Conservation (phyloP, 129 eudicot genomes). For the Artemisia annua region DNA sequence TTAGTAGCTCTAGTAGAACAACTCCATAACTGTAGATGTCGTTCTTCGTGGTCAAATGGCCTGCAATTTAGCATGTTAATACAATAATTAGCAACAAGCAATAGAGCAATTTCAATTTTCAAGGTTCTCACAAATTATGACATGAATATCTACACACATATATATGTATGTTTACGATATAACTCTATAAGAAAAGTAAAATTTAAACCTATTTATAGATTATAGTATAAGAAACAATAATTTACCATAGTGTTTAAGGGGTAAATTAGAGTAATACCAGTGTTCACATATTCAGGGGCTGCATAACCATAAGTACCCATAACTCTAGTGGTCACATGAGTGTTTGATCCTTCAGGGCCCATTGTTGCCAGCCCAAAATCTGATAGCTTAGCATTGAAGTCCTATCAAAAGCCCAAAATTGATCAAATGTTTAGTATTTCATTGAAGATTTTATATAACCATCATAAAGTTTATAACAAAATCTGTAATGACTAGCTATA, state of each 20-base stretch:
- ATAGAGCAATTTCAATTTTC: not conserved
- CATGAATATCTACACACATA: too few species aligned
- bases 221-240: too few species aligned
- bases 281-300: conserved; percentile 88
- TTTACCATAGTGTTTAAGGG: too few species aligned
- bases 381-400: conserved; percentile 78
- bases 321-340: conserved; percentile 85
- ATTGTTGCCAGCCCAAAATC: conserved; percentile 86
- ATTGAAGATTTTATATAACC: not conserved
- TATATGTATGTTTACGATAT: too few species aligned
- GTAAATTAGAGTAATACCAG: conserved; percentile 43
- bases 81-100: not conserved
- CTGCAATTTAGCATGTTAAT: conserved; percentile 35
- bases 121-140: not conserved
- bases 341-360: conserved; percentile 92
- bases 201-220: too few species aligned
- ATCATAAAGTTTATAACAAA: not conserved
- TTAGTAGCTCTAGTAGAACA: conserved; percentile 73
- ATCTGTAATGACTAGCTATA: not conserved
- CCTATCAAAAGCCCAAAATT: conserved; percentile 33
- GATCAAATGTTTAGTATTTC: not conserved
- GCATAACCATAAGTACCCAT: conserved; percentile 97
- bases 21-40: conserved; percentile 95
- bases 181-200: too few species aligned
- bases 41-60: conserved; percentile 87